phyloP scores from a whole-genome alignment of 2,329 filamentous ascomycete species.

The Talaromyces sp. region DNA sequence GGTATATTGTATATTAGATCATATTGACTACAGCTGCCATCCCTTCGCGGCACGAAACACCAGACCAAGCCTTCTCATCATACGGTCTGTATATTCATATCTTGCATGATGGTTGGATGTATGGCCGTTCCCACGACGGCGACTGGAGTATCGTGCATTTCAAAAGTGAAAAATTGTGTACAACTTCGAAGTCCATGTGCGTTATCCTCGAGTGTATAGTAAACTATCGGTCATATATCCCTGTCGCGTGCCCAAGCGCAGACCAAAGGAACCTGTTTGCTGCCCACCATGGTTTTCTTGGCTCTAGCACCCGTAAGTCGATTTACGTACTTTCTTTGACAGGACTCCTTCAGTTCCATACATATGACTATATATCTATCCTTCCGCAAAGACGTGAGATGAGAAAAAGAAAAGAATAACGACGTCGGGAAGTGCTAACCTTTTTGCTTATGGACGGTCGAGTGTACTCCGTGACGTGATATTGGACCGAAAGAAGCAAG shows the following conservation, averaged over 20 bases:
- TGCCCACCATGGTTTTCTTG: not conserved
- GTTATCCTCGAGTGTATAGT: not conserved
- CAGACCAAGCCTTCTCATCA: not conserved
- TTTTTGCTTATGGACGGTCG: not conserved
- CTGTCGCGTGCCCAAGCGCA: conserved; percentile 1
- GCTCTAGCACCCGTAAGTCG: not conserved
- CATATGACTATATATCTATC: no score
- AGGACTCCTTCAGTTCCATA: not conserved
- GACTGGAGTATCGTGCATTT: not conserved
- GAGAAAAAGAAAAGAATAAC: not conserved
- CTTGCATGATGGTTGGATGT: not conserved
- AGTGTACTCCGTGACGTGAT: not conserved
- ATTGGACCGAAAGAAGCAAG: not conserved
- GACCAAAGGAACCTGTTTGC: not conserved
- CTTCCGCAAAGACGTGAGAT: not conserved
- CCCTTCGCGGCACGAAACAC: not conserved
- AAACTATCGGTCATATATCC: not conserved
- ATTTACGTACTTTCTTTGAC: not conserved
- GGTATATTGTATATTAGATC: no score
- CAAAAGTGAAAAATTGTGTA: not conserved
- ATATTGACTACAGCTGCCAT: no score
- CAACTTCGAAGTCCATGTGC: not conserved
- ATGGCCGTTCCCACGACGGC: not conserved
- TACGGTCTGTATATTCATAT: not conserved
- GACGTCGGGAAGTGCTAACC: not conserved